Evolutionary conservation across 257 asterid genomes (phyloP), one percentile per base, ranked within the genome.

Genomic region (Jaltomata sinuosa): DNA sequence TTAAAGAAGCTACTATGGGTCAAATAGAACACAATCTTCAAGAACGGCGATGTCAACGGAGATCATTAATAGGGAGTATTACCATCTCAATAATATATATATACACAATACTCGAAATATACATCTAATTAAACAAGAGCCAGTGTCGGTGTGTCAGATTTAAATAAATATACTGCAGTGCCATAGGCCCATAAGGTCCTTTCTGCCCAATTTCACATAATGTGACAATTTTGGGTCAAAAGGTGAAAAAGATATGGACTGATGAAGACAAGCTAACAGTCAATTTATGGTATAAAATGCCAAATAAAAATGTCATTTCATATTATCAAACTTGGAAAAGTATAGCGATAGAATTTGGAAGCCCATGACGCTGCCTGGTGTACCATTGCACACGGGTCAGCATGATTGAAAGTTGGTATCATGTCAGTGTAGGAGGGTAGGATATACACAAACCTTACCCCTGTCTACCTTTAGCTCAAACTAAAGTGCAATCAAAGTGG

Each of bases 131-230:
- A 80, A 85, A 79, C 85, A 72, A 86, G 85, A 78, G 83, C 50
- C 82, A 83, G 61, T 85, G 90, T 89, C 89, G 88, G 81, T 76
- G 81, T 45, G 59, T 76, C 59, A 25, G 61, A 76, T 76, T 0
- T 12, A 6, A 74, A 45, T 16, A 6, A 47, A 10, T 47, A 47
- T 25, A 14, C 80, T 12, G 3, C n/a, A 22, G 55, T 72, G 49
- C 64, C 29, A 22, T 22, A 59, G 64, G 14, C 12, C 77, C 25
- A 4, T 36, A 16, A 19, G 18, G 50, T 9, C 78, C 52, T 69
- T 34, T 34, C 8, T 36, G 34, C 25, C 5, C 57, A 74, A 22
- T 42, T 3, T 45, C 36, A 15, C 2, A 25, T 25, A 25, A 76
- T 1, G 38, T 47, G 27, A 76, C 61, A 90, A 84, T 84, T n/a